phyloP scores from a whole-genome alignment of 2,329 filamentous ascomycete genomes.

The Didymella pinodella region DNA sequence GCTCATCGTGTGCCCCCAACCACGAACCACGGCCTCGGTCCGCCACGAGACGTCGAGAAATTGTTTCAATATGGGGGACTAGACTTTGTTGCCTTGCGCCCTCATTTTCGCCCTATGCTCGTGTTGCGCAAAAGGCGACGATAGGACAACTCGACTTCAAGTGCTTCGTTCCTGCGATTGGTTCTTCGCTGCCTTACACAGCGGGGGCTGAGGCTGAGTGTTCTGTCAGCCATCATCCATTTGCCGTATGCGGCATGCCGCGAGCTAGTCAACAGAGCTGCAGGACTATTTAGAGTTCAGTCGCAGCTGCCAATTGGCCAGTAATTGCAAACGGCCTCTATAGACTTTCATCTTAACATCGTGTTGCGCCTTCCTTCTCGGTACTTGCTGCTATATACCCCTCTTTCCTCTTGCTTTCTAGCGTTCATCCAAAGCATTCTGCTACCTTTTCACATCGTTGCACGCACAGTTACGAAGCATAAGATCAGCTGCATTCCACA shows the following conservation, averaged over 20 bases:
- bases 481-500: background rate
- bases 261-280: constrained; percentile 19
- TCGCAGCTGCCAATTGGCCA: constrained; percentile 9
- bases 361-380: background rate
- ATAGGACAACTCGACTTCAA: background rate
- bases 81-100: constrained; percentile 4
- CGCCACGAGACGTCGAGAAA: background rate
- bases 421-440: background rate
- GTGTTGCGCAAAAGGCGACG: background rate
- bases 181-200: constrained; percentile 4
- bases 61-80: background rate
- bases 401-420: background rate
- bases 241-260: constrained; percentile 27
- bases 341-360: background rate
- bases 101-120: constrained; percentile 1
- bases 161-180: constrained; percentile 5
- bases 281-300: constrained; percentile 14
- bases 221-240: constrained; percentile 23
- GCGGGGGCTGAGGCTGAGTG: constrained; percentile 34
- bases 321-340: constrained; percentile 2
- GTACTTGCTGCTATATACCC: background rate
- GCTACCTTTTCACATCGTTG: background rate
- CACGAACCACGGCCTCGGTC: constrained; percentile 4
- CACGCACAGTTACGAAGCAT: background rate
- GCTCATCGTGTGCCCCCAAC: constrained; percentile 14